Conservation (phyloP, 2,329 filamentous ascomycete genomes). For the Fusarium sp. region DNA sequence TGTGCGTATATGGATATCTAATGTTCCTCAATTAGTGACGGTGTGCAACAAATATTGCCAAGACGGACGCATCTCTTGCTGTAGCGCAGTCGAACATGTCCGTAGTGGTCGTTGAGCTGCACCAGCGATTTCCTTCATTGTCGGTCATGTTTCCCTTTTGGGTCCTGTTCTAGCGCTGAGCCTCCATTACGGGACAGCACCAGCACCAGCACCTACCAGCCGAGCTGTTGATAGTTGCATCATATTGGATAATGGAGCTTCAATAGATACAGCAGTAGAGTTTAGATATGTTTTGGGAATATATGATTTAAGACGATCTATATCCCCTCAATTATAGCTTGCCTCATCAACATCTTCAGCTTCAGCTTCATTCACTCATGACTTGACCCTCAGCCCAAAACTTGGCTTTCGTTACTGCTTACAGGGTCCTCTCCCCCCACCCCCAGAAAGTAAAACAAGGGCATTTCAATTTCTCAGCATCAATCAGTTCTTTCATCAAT, state of each 20-base stretch:
- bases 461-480: slow-evolving; percentile 32
- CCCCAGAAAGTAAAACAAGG: background rate
- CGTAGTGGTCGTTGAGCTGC: slow-evolving; percentile 37
- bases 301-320: slow-evolving; percentile 28
- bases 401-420: background rate
- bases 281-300: background rate
- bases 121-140: slow-evolving; percentile 24
- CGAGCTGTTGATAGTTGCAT: slow-evolving; percentile 33
- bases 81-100: slow-evolving; percentile 36
- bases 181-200: slow-evolving; percentile 25
- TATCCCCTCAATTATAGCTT: slow-evolving; percentile 10
- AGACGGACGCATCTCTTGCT: slow-evolving; percentile 27
- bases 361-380: background rate
- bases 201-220: background rate
- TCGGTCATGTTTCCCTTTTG: slow-evolving; percentile 37
- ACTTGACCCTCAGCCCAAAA: background rate
- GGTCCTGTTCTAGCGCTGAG: slow-evolving; percentile 34
- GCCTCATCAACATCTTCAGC: background rate
- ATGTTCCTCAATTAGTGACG: slow-evolving; percentile 29
- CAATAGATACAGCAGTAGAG: background rate
- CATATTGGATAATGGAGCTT: slow-evolving; percentile 9
- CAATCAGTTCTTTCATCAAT: background rate
- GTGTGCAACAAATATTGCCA: slow-evolving; percentile 27
- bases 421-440: background rate
- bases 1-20: slow-evolving; percentile 6